Conservation (phyloP, 148 eudicot species). For the Polygonum maritimum region DNA sequence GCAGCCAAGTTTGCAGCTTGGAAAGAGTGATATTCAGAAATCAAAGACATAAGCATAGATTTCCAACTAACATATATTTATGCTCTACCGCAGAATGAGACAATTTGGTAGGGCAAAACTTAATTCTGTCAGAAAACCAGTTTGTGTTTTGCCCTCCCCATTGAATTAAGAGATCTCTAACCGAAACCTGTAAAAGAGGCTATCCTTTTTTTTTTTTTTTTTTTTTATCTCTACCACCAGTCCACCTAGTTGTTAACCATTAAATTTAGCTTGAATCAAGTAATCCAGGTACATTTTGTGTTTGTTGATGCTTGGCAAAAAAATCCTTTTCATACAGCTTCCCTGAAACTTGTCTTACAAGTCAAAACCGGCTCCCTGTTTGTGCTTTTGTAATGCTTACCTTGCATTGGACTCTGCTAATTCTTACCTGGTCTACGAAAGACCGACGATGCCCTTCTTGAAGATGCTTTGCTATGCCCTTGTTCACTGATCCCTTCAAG, state of each 20-base stretch:
- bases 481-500: constrained; percentile 15
- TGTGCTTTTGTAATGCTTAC: background rate
- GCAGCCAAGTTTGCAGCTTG: no score
- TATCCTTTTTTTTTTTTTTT: constrained; percentile 2
- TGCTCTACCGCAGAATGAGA: background rate
- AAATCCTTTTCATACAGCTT: background rate
- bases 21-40: background rate
- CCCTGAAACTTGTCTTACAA: background rate
- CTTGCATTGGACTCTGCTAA: constrained; percentile 10
- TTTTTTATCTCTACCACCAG: background rate
- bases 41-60: no score
- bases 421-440: constrained; percentile 17
- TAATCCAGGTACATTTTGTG: background rate
- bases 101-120: background rate
- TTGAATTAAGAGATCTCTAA: background rate
- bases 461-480: constrained; percentile 14
- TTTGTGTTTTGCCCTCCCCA: background rate
- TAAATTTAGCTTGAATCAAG: background rate
- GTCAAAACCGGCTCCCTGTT: background rate
- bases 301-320: background rate
- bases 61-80: background rate
- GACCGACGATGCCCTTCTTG: constrained; percentile 18
- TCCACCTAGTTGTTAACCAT: background rate
- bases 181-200: background rate
- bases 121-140: background rate